These are phyloP conservation scores for Vitis hybrid DNA, from an alignment of 177 flowering plant species.

Conservation along the genomic window DNA sequence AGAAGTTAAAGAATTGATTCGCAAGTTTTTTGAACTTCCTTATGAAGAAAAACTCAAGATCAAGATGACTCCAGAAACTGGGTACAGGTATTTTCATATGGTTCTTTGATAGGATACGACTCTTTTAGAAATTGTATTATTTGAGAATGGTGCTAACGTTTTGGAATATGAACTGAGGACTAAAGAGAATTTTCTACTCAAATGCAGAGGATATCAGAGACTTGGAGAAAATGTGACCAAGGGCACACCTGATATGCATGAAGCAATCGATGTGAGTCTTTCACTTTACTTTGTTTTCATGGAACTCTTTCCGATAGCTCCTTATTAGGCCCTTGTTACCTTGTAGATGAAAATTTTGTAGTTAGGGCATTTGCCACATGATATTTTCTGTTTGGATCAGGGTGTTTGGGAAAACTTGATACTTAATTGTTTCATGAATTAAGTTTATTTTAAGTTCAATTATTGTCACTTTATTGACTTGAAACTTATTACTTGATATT, in stretches of 20 bases:
- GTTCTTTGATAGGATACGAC: constrained; percentile 2
- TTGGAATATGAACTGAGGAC: no score
- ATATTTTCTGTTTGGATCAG: no score
- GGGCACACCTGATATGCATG: constrained; percentile 86
- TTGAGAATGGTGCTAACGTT: no score
- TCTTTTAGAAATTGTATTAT: neutral
- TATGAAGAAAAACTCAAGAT: constrained; percentile 80
- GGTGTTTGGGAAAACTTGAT: no score
- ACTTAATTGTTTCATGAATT: no score
- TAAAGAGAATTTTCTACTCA: constrained; percentile 4
- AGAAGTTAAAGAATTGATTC: constrained; percentile 56
- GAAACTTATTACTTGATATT: no score
- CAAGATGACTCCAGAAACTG: constrained; percentile 71
- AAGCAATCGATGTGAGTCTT: constrained; percentile 89
- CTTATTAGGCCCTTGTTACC: no score
- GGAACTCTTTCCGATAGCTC: no score
- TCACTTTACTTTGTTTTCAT: neutral
- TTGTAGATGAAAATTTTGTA: no score
- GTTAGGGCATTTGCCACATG: no score
- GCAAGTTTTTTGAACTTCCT: constrained; percentile 64
- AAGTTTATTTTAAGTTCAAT: no score
- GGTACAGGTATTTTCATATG: constrained; percentile 62
- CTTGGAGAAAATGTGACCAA: constrained; percentile 85
- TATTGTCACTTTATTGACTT: no score
- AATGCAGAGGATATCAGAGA: constrained; percentile 87